These are phyloP conservation scores for Coniochaeta sp. DNA, from an alignment of 2,329 filamentous ascomycete genomes.

Conservation along the genomic window DNA sequence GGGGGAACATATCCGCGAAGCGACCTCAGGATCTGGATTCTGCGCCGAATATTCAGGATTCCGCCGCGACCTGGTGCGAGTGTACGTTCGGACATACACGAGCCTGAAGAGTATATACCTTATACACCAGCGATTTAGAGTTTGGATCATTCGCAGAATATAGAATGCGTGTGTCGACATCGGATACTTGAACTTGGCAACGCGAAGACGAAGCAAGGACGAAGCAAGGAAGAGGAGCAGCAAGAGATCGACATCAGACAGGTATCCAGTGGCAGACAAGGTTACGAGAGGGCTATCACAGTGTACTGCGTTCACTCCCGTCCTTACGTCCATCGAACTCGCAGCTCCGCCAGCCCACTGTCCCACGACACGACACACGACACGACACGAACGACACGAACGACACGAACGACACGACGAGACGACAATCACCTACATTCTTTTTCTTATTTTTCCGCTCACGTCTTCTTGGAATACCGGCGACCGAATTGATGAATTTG, in stretches of 20 bases:
- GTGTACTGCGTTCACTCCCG: too few species aligned
- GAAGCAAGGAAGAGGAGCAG: not conserved
- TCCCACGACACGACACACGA: too few species aligned
- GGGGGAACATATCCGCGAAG: not conserved
- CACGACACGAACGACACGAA: too few species aligned
- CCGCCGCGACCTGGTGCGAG: too few species aligned
- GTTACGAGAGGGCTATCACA: not conserved
- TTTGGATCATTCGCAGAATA: not conserved
- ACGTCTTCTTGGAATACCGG: too few species aligned
- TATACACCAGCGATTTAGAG: not conserved
- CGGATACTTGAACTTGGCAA: not conserved
- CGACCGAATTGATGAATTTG: not conserved
- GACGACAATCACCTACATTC: too few species aligned
- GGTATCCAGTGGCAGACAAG: not conserved
- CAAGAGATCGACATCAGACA: not conserved
- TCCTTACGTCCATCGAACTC: too few species aligned
- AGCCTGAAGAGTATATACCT: too few species aligned
- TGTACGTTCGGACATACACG: not conserved
- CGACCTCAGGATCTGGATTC: not conserved
- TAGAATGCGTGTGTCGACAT: not conserved
- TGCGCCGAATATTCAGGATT: too few species aligned
- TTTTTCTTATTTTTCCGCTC: too few species aligned
- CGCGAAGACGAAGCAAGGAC: not conserved
- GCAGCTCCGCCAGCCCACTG: too few species aligned
- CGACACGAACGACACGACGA: too few species aligned